phyloP scores from a whole-genome alignment of 345 rosid species.

The Acer yangbiense region DNA sequence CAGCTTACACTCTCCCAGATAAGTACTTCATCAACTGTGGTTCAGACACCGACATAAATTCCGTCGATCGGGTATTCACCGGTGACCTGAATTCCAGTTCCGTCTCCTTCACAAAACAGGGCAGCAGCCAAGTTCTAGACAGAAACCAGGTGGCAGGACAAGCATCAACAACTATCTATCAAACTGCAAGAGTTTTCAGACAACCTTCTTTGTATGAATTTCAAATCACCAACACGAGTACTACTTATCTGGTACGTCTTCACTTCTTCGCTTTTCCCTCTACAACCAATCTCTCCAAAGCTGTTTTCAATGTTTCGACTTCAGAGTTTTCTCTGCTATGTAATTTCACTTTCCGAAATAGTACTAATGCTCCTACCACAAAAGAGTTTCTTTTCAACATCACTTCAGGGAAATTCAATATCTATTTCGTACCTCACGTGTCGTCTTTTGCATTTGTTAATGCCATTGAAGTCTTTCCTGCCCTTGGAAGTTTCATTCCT shows the following conservation, averaged over 20 bases:
- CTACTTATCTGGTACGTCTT: conserved; percentile 46
- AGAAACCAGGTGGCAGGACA: neutral
- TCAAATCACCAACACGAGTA: conserved; percentile 23
- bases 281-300: conserved; percentile 28
- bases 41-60: conserved; percentile 20
- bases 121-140: conserved; percentile 12
- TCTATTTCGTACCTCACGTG: conserved; percentile 39
- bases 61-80: conserved; percentile 15
- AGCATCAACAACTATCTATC: conserved; percentile 24
- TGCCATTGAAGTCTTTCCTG: conserved; percentile 64
- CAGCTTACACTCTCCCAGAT: conserved; percentile 34
- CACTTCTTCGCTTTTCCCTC: conserved; percentile 40
- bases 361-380: conserved; percentile 16
- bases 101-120: conserved; percentile 19
- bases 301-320: conserved; percentile 42
- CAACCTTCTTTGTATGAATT: conserved; percentile 36
- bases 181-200: conserved; percentile 51
- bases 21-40: conserved; percentile 62
- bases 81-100: conserved; percentile 42
- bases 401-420: conserved; percentile 11
- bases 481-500: conserved; percentile 31
- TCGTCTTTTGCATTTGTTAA: conserved; percentile 59
- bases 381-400: conserved; percentile 53
- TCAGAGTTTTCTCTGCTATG: conserved; percentile 32
- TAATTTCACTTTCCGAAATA: conserved; percentile 27